These are phyloP conservation scores for Cornus florida DNA, from an alignment of 148 eudicot genomes.

Conservation along the genomic window DNA sequence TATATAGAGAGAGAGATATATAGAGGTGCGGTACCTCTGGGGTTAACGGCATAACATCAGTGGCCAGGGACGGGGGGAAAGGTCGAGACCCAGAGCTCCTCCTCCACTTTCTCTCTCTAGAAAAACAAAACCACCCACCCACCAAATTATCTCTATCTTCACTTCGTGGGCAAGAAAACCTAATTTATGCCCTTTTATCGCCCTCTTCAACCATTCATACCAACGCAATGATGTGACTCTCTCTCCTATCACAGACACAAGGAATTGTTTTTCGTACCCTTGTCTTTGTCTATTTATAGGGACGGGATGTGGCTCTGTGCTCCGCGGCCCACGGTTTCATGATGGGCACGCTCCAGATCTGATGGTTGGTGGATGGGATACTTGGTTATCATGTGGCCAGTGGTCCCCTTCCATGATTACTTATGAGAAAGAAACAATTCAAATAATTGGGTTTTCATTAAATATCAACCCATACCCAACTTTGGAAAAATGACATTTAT, in stretches of 20 bases:
- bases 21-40: conserved; percentile 30
- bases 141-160: background rate
- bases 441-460: too few relatives aligned
- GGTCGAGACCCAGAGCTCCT: conserved; percentile 48
- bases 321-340: background rate
- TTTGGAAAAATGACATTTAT: too few relatives aligned
- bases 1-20: background rate
- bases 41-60: conserved; percentile 65
- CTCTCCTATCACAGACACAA: too few relatives aligned
- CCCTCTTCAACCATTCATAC: too few relatives aligned
- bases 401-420: too few relatives aligned
- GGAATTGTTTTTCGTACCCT: background rate
- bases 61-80: conserved; percentile 38
- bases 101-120: background rate
- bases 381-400: background rate
- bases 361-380: background rate
- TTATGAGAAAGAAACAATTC: too few relatives aligned
- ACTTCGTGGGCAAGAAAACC: conserved; percentile 8
- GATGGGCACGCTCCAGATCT: background rate
- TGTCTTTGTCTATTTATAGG: background rate
- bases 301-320: background rate
- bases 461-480: background rate
- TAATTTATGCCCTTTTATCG: background rate
- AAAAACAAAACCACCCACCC: background rate
- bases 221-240: too few relatives aligned